phyloP scores from a whole-genome alignment of 352 stramenopile species.

The Phytopythium boreale region DNA sequence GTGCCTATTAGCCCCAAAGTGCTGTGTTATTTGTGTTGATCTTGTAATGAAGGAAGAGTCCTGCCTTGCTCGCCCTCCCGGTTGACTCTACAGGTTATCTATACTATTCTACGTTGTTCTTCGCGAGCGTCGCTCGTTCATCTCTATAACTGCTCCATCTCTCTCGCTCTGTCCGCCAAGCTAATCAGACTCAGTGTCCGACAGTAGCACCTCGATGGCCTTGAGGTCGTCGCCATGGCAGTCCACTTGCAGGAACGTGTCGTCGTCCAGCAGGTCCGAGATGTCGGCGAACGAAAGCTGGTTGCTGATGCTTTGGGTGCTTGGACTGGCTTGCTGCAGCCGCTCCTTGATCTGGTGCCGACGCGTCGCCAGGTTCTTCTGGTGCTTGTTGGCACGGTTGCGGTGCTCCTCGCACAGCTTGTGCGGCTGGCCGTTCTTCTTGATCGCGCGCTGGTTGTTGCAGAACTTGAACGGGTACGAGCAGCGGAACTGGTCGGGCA shows the following conservation, averaged over 20 bases:
- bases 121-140: too few relatives aligned
- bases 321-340: neutral
- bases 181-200: neutral
- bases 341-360: neutral
- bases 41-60: too few relatives aligned
- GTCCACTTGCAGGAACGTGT: neutral
- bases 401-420: slow-evolving; percentile 31
- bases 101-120: too few relatives aligned
- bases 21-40: too few relatives aligned
- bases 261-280: neutral
- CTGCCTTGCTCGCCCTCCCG: too few relatives aligned
- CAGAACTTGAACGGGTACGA: slow-evolving; percentile 15
- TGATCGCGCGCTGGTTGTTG: slow-evolving; percentile 21
- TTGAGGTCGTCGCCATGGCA: neutral
- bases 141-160: too few relatives aligned
- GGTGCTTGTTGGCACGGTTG: slow-evolving; percentile 26
- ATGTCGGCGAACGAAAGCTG: slow-evolving; percentile 1
- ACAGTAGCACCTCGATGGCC: neutral
- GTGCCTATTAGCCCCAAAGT: too few relatives aligned
- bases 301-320: neutral
- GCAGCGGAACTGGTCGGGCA: neutral
- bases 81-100: too few relatives aligned
- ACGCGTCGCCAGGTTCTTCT: neutral
- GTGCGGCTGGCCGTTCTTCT: slow-evolving; percentile 27
- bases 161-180: too few relatives aligned